phyloP scores from a whole-genome alignment of 2,329 filamentous ascomycete species.

The Trichoderma pleuroti region DNA sequence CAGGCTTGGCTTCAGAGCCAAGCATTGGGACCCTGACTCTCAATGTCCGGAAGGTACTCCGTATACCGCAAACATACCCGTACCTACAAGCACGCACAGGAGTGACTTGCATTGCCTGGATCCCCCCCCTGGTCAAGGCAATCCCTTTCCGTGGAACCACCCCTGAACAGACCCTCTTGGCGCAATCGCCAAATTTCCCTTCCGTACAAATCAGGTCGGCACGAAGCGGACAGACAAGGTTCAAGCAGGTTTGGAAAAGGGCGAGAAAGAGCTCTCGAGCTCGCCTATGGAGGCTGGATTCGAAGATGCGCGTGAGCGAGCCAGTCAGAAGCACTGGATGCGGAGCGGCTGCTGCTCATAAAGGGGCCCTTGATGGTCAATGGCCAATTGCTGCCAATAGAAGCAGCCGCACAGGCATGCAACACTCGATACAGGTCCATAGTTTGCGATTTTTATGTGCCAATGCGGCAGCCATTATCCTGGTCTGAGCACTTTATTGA shows the following conservation, averaged over 20 bases:
- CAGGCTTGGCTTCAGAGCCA: slow-evolving; percentile 2
- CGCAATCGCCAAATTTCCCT: slow-evolving; percentile 19
- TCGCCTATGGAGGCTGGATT: neutral
- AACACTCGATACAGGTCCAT: neutral
- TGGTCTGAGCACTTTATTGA: neutral
- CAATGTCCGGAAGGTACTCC: neutral
- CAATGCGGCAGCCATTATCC: neutral
- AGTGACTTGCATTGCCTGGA: slow-evolving; percentile 14
- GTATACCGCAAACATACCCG: neutral
- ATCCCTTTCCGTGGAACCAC: slow-evolving; percentile 16
- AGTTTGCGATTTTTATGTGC: slow-evolving; percentile 1
- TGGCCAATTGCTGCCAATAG: neutral
- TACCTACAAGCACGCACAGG: neutral
- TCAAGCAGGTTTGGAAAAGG: neutral
- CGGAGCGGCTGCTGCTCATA: neutral
- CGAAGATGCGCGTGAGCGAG: neutral
- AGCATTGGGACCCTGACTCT: neutral
- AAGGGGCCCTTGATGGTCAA: neutral
- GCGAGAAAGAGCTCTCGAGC: neutral
- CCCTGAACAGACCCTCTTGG: slow-evolving; percentile 19
- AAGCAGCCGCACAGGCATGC: neutral
- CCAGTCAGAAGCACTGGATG: neutral
- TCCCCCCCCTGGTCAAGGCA: slow-evolving; percentile 9
- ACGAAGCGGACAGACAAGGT: slow-evolving; percentile 9
- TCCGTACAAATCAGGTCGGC: slow-evolving; percentile 13